Conservation (phyloP, 2,329 filamentous ascomycete species). For the Amphichorda felina region DNA sequence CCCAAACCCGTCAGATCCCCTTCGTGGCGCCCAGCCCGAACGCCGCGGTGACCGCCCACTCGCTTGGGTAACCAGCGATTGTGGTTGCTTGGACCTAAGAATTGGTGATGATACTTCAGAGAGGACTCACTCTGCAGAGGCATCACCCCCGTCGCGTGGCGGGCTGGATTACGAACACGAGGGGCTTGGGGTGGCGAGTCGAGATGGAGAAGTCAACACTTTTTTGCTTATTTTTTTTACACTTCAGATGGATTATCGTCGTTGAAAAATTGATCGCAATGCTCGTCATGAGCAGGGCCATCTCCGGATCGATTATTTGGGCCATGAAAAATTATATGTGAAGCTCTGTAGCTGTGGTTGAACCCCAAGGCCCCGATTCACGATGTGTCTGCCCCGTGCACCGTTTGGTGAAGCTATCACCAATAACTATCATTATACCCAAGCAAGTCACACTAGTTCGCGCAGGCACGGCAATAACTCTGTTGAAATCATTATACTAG, state of each 20-base stretch:
- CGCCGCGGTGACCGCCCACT: constrained; percentile 54
- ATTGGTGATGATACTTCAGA: constrained; percentile 59
- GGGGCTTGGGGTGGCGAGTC: constrained; percentile 40
- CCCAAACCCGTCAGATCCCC: constrained; percentile 45
- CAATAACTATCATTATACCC: not conserved
- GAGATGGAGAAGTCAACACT: constrained; percentile 39
- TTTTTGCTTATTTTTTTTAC: constrained; percentile 11
- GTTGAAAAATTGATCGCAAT: not conserved
- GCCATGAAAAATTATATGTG: not conserved
- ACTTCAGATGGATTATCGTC: not conserved
- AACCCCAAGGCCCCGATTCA: too few relatives aligned
- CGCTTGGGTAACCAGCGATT: constrained; percentile 56
- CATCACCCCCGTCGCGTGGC: constrained; percentile 60
- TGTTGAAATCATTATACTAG: too few relatives aligned
- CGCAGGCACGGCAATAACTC: too few relatives aligned
- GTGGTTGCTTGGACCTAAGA: constrained; percentile 47
- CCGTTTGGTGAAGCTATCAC: constrained; percentile 7
- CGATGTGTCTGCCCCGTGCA: too few relatives aligned
- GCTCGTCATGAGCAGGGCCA: not conserved
- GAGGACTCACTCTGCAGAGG: constrained; percentile 64
- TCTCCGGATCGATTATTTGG: not conserved
- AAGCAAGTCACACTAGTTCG: not conserved
- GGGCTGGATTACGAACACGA: constrained; percentile 54
- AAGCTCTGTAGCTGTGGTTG: not conserved
- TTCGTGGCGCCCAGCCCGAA: constrained; percentile 55